Base-by-base conservation (phyloP, 148 eudicot species). In the Nyssa sinensis region DNA sequence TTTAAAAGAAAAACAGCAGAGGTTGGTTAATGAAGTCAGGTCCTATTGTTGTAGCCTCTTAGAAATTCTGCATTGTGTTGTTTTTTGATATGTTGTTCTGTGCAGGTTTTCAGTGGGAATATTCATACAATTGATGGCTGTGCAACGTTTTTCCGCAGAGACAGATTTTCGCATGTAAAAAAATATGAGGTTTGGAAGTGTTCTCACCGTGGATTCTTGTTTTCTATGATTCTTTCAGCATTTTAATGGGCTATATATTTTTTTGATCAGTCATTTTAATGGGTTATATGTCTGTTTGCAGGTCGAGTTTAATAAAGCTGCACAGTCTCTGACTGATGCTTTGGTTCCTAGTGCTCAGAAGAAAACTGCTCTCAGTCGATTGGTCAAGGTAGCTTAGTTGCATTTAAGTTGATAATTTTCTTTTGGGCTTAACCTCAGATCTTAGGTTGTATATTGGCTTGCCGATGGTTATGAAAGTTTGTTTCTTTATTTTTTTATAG, bases 281-380 rank as follows among this genome's bases (percentile, higher is more conserved):
- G 17, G 2, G 29, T 4, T 14, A 17, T 35, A 58, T 58, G 49
- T 47, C 35, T 81, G 35, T 72, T n/a, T 80, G 37, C 68, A 95
- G 99, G 99, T 96, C 74, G 99, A 96, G 76, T 96, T 96, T 72
- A 96, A 96, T 71, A 96, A 93, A 85, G 99, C 99, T 75, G 99
- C 99, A 64, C 99, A 96, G 76, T 96, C 99, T 64, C 87, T 93
- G 69, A 96, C 99, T 13, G 98, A 96, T 39, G 99, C 97, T 66
- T 81, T 89, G 44, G 90, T 93, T 81, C 98, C 99, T 32, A 83
- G 62, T 76, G 81, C 85, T 71, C 98, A 93, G 86, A 96, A 89
- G 82, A 93, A 93, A 84, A 82, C 87, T 74, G 99, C 99, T 11
- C 84, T 96, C 60, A 78, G 68, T 77, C 87, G 99, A 70, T 83